Base-by-base conservation (phyloP, 257 asterid species). In the Ilex aquifolium region DNA sequence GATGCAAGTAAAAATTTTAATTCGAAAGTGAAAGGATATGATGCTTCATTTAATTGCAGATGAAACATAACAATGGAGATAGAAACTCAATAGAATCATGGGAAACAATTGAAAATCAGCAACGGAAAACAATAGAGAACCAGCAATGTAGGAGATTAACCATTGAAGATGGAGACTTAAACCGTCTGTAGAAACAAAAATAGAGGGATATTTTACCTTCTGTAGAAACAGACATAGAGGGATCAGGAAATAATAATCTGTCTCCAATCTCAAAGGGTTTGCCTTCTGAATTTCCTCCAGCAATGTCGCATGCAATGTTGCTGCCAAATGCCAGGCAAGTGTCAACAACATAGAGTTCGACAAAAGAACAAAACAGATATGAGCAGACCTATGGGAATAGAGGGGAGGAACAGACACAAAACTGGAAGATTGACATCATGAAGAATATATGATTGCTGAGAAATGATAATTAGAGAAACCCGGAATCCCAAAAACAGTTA, bases 131-230 rank as follows among this genome's bases (percentile, higher is more conserved):
- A 54, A 14, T 44, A 3, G 36, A 30, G 39, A 58, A 31, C 3
- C 42, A 36, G 8, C 42, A 36, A 8, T 36, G 15, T 51, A 32
- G 46, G 58, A 57, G 46, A 44, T 40, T 61, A n/a, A 48, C 40
- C 40, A 40, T 36, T 46, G 54, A 70, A 59, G 55, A 49, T 57
- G 31, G 57, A 60, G 72, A 69, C 31, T 39, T 59, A 21, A 77
- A 91, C 98, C 98, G 74, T 82, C 91, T 2, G 93, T 67, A 10
- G 95, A 75, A 63, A 91, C 74, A 67, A 91, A 77, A 63, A 91
- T 82, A 69, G 96, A 80, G 67, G 95, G 80, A 81, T 87, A 21
- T 39, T 39, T 59, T 78, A 91, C 98, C 98, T 76, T 82, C 91
- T 2, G 93, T 67, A 10, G 95, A 75, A 63, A 91, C 74, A 67